Base-by-base conservation (phyloP, 2,329 filamentous ascomycete genomes). In the Lachnum nothofagi region DNA sequence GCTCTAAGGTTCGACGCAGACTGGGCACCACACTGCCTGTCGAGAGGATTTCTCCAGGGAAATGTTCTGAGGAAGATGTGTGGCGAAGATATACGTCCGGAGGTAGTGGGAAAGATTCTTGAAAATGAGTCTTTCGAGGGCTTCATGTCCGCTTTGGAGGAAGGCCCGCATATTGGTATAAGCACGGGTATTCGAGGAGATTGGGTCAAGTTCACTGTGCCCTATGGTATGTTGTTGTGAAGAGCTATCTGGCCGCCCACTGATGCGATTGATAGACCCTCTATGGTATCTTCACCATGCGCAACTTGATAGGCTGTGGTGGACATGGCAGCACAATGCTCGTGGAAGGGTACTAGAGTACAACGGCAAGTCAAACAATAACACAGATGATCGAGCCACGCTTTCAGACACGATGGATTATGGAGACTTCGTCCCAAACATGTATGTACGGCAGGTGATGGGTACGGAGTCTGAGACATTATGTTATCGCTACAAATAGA, bases 221-320 rank as follows among this genome's bases (percentile, higher is more conserved):
- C 31, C 5, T n/a, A 33, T 33, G 31, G 31, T 33, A 33, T n/a
- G 31, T 16, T n/a, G 5, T 33, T 7, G 17, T 1, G 9, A 16
- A 16, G 31, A n/a, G 31, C 14, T 5, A 6, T n/a, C 14, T 6
- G 17, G 14, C 17, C 17, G 3, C 17, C 17, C 17, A 16, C 14
- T 33, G 17, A 16, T 33, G 29, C n/a, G 31, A n/a, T n/a, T 33
- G 5, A 12, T 74, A 77, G 57, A 59, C 33, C 56, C 65, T 0
- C 31, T 68, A 9, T 68, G 68, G 45, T 68, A 58, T 23, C 42
- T 59, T 4, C 57, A 59, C 33, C 57, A 59, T 42, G 56, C 52
- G 14, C 56, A 55, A 31, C 17, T 58, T 3, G 57, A 59, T 29
- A 40, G 51, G 2, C 24, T 55, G 20, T 67, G 58, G 60, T 54